Percentiles rank a stretch among this genome's conserved stretches.
phyloP scores from a whole-genome alignment of 164 flowering plant genomes.

The Paratinospora sagittata region DNA sequence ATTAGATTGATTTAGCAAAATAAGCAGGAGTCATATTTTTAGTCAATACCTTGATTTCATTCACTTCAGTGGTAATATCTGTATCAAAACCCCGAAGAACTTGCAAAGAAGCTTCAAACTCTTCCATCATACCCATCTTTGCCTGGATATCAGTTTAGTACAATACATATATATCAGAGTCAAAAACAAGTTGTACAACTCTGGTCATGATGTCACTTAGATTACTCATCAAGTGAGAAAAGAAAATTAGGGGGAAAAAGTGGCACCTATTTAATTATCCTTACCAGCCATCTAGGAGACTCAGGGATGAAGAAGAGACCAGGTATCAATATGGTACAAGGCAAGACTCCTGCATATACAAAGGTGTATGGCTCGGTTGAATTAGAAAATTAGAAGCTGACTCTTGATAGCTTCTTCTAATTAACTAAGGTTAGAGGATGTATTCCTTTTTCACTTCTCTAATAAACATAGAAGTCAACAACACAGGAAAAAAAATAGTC shows the following conservation, averaged over 20 bases:
- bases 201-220: constrained; percentile 3
- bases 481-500: neutral
- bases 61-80: constrained; percentile 79
- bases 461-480: neutral
- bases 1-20: neutral
- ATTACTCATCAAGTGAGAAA: too few species aligned
- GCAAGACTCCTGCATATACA: constrained; percentile 65
- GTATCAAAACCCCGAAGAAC: constrained; percentile 92
- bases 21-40: constrained; percentile 4
- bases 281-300: constrained; percentile 97
- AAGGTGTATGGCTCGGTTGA: neutral
- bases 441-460: neutral
- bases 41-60: constrained; percentile 81
- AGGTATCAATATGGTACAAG: constrained; percentile 80
- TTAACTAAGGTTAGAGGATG: neutral
- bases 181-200: neutral
- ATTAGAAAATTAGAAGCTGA: neutral
- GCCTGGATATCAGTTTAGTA: constrained; percentile 44
- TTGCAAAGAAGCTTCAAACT: constrained; percentile 95
- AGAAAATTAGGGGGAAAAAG: too few species aligned
- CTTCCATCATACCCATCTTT: constrained; percentile 95
- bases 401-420: neutral
- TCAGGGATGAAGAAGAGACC: constrained; percentile 95
- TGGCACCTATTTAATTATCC: constrained; percentile 14
- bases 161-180: neutral